These are phyloP conservation scores for Tricholoma furcatifolium DNA, from an alignment of 768 basidiomycete genomes.

Conservation along the genomic window DNA sequence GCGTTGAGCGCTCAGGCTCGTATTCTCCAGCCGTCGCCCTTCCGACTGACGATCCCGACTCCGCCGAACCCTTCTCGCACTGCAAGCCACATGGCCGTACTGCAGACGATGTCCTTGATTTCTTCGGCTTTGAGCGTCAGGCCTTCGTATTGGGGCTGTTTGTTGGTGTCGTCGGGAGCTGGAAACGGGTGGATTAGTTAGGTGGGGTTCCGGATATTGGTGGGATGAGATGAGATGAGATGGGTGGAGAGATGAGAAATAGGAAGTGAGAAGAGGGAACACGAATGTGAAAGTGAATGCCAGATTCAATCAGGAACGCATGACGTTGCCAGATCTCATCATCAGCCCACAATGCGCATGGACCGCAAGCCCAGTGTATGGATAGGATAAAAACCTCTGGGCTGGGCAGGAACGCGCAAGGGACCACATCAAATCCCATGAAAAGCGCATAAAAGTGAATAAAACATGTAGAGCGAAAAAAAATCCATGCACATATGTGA, in stretches of 20 bases:
- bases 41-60: conserved; percentile 73
- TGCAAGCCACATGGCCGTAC: conserved; percentile 87
- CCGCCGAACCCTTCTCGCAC: conserved; percentile 94
- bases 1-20: conserved; percentile 41
- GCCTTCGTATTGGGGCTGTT: conserved; percentile 30
- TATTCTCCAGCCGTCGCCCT: conserved; percentile 79
- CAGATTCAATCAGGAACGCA: not conserved
- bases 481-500: not conserved
- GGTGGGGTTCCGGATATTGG: too few species aligned
- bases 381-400: not conserved
- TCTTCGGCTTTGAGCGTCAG: conserved; percentile 83
- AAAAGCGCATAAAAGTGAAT: not conserved
- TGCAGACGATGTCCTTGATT: conserved; percentile 89
- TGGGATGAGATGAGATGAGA: too few species aligned
- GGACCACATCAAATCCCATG: not conserved
- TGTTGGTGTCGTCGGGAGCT: not conserved
- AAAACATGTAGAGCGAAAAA: not conserved
- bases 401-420: not conserved
- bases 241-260: too few species aligned
- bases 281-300: not conserved
- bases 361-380: not conserved
- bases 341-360: not conserved
- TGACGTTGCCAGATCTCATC: not conserved
- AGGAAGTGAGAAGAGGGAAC: too few species aligned
- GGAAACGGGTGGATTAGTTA: not conserved